Evolutionary conservation across 441 rosid genomes (phyloP).

Genomic region (Jatropha podagrica): DNA sequence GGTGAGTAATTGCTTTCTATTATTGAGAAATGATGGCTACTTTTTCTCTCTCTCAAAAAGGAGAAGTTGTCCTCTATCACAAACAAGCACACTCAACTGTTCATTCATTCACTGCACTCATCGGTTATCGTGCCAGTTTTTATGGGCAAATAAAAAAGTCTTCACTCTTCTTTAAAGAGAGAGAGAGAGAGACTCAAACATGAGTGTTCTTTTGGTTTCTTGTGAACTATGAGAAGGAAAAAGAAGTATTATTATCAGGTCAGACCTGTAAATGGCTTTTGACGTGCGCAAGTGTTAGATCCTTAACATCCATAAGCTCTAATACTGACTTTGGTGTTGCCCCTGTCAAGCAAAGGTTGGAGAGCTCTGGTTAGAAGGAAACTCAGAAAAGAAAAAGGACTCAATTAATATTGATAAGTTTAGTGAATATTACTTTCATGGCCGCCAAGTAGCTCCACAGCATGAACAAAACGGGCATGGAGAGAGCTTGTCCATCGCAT

Average conservation of each 20-base stretch:
- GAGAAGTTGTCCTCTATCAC: constrained; percentile 27
- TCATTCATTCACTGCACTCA: constrained; percentile 28
- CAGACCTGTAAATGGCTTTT: constrained; percentile 86
- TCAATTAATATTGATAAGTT: too few species aligned
- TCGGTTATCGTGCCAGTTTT: constrained; percentile 26
- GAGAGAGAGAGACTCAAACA: constrained; percentile 4
- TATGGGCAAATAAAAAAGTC: constrained; percentile 3
- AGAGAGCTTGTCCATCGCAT: constrained; percentile 91
- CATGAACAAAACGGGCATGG: constrained; percentile 77
- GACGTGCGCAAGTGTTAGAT: constrained; percentile 81
- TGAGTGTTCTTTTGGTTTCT: constrained; percentile 24
- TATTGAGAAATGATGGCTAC: constrained; percentile 79
- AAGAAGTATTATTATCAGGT: constrained; percentile 1
- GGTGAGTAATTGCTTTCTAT: constrained; percentile 42
- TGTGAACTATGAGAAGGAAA: constrained; percentile 13
- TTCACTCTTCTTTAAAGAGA: constrained; percentile 18
- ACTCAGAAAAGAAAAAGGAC: not conserved
- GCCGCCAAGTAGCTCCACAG: constrained; percentile 89
- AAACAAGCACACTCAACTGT: constrained; percentile 22
- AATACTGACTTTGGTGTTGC: constrained; percentile 91
- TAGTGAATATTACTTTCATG: constrained; percentile 61
- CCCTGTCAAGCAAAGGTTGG: constrained; percentile 35
- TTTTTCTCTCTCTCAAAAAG: constrained; percentile 29
- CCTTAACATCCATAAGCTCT: constrained; percentile 86
- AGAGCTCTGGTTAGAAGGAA: not conserved